Evolutionary conservation across 768 basidiomycete genomes (phyloP), one percentile per base, ranked within the genome.

Genomic region (Rhizopogon roseolus): DNA sequence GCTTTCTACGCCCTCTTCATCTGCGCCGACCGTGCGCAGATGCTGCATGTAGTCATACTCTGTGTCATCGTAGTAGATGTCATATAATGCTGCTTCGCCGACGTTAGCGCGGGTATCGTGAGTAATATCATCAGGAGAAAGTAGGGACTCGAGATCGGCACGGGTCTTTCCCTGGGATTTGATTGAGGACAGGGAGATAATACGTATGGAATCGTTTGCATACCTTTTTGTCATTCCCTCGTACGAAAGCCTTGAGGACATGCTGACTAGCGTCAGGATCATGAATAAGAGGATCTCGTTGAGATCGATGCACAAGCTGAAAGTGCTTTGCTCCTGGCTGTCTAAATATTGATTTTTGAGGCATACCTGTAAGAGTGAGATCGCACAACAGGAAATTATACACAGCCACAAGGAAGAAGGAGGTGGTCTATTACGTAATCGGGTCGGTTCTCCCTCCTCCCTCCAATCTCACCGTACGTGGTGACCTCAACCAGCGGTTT

Each of bases 11-110:
- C 90, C 89, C 41, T 86, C 90, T 65, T 91, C 90, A 54, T 86
- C 80, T 11, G 81, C 63, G 4, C 91, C 92, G 48, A 91, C 82
- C 2, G 81, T 62, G 11, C 92, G 86, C 41, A 99, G 81, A 71
- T 99, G 97, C 68, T 95, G 88, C 90, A 98, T 93, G 75, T 99
- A 99, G 71, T 99, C 91, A 74, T 99, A 99, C 55, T 93, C 81
- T 6, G 91, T 88, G 65, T 99, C 95, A 72, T 98, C 94, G 71
- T 83, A 98, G 72, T 92, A 92, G 64, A 99, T 73, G 4, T 94
- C 97, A 68, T 98, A 95, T 8, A 83, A 66, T 6, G 88, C 75
- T 0, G 97, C 97, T 73, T 98, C 91, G 53, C 96, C 97, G 48
- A 88, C 76, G 57, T 86, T 88, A 25, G 71, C 61, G 50, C 77